phyloP scores from a whole-genome alignment of 805 yeast genomes.

The Geotrichum ghanense region DNA sequence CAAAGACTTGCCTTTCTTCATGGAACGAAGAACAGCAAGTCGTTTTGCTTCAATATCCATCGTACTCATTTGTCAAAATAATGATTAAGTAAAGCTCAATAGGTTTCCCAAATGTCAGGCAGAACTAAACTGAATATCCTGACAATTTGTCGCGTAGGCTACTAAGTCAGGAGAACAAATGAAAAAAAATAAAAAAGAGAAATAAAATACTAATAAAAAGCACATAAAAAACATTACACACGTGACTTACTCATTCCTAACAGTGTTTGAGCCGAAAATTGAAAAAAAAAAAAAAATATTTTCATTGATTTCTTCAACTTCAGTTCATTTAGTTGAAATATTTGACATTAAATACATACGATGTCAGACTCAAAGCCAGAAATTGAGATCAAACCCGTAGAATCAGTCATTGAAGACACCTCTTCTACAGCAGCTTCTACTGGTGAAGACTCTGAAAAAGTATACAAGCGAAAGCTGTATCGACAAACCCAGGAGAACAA shows the following conservation, averaged over 20 bases:
- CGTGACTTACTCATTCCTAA: neutral
- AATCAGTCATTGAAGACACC: neutral
- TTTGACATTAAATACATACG: too few relatives aligned
- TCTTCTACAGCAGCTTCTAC: slow-evolving; percentile 1
- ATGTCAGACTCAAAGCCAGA: neutral
- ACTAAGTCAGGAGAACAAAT: neutral
- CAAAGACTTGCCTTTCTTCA: neutral
- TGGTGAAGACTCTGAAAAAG: slow-evolving; percentile 1
- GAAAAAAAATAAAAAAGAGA: neutral
- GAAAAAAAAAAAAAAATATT: too few relatives aligned
- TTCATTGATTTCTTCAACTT: neutral
- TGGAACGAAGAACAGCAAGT: neutral
- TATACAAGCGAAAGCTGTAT: slow-evolving; percentile 25
- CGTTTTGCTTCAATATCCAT: slow-evolving; percentile 1
- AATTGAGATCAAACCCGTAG: neutral
- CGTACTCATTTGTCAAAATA: too few relatives aligned
- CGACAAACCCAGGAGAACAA: slow-evolving; percentile 36
- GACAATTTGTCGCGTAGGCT: neutral
- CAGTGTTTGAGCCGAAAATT: too few relatives aligned
- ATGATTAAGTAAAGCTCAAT: too few relatives aligned
- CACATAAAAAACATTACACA: neutral
- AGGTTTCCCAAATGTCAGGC: too few relatives aligned
- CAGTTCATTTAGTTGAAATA: too few relatives aligned
- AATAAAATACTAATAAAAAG: neutral
- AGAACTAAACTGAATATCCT: too few relatives aligned